Conservation (phyloP, 1,284 basidiomycete species). For the Cryptococcus sp. region DNA sequence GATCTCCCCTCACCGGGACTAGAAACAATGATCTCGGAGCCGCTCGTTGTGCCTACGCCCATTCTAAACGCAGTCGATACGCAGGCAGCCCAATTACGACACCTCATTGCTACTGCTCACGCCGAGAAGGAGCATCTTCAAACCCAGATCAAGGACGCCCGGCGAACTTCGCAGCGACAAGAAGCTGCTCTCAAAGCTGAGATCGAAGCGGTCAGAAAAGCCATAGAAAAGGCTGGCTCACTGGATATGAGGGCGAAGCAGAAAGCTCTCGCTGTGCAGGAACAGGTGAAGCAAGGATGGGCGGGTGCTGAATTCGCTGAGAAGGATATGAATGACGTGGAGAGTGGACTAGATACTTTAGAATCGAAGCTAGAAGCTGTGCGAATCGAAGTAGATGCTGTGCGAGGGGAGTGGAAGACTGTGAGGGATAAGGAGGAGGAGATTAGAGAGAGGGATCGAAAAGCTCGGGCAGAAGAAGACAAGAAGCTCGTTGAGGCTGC, state of each 20-base stretch:
- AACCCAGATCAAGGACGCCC: conserved; percentile 50
- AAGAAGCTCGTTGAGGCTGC: conserved; percentile 42
- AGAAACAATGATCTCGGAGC: conserved; percentile 16
- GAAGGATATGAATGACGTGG: conserved; percentile 38
- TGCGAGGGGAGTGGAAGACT: conserved; percentile 33
- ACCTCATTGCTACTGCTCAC: conserved; percentile 44
- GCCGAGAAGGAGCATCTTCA: conserved; percentile 49
- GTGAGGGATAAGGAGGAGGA: conserved; percentile 44
- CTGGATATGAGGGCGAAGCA: conserved; percentile 51
- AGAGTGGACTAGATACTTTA: conserved; percentile 35
- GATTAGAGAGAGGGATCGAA: conserved; percentile 41
- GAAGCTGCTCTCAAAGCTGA: conserved; percentile 50
- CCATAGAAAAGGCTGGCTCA: conserved; percentile 49
- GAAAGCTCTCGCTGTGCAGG: conserved; percentile 51
- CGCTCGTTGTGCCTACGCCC: conserved; percentile 32
- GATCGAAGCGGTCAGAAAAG: conserved; percentile 50
- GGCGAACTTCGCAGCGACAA: conserved; percentile 48
- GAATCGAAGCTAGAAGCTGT: conserved; percentile 31
- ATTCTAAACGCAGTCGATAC: conserved; percentile 44
- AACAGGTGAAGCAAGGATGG: conserved; percentile 54
- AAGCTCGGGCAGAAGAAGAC: conserved; percentile 44
- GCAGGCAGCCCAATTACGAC: conserved; percentile 47
- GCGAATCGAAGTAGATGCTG: conserved; percentile 33
- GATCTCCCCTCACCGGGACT: conserved; percentile 6
- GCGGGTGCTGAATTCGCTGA: conserved; percentile 47